These are phyloP conservation scores for Craspedostauros australis DNA, from an alignment of 108 stramenopile genomes.

Conservation along the genomic window DNA sequence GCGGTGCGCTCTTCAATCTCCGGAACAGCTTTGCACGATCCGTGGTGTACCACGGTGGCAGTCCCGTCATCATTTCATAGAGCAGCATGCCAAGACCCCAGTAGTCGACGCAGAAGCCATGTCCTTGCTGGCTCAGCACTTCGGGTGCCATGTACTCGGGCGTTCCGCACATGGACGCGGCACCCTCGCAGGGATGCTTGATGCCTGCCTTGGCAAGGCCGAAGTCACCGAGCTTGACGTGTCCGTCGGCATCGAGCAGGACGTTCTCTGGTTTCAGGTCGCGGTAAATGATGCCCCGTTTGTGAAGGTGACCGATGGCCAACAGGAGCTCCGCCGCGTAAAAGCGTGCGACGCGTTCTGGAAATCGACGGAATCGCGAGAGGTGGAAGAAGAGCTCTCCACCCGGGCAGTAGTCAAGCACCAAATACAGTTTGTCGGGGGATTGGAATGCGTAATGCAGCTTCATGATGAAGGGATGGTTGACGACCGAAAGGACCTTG, in stretches of 20 bases:
- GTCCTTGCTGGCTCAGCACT: constrained; percentile 69
- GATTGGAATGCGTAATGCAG: constrained; percentile 89
- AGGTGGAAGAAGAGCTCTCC: constrained; percentile 97
- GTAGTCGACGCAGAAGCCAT: constrained; percentile 90
- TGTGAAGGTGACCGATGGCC: constrained; percentile 86
- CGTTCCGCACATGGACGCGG: constrained; percentile 94
- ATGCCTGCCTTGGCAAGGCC: constrained; percentile 84
- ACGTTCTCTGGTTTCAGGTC: constrained; percentile 92
- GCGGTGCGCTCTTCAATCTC: constrained; percentile 69
- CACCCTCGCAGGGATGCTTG: constrained; percentile 79
- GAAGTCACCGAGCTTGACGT: constrained; percentile 90
- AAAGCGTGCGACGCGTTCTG: constrained; percentile 89
- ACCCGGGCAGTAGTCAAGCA: constrained; percentile 96
- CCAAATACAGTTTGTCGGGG: constrained; percentile 86
- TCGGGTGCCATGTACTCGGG: constrained; percentile 99
- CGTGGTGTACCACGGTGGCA: constrained; percentile 97
- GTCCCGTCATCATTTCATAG: constrained; percentile 97
- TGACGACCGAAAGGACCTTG: constrained; percentile 80
- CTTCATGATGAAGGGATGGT: constrained; percentile 89
- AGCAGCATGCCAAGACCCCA: constrained; percentile 95
- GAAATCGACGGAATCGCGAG: constrained; percentile 86
- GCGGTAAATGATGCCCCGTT: constrained; percentile 81
- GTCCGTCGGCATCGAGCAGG: constrained; percentile 83
- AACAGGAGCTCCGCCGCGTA: constrained; percentile 89
- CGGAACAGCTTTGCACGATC: constrained; percentile 95